Percentiles rank a stretch among this genome's conserved stretches.
phyloP scores from a whole-genome alignment of 148 eudicot species.

The Cornus florida region DNA sequence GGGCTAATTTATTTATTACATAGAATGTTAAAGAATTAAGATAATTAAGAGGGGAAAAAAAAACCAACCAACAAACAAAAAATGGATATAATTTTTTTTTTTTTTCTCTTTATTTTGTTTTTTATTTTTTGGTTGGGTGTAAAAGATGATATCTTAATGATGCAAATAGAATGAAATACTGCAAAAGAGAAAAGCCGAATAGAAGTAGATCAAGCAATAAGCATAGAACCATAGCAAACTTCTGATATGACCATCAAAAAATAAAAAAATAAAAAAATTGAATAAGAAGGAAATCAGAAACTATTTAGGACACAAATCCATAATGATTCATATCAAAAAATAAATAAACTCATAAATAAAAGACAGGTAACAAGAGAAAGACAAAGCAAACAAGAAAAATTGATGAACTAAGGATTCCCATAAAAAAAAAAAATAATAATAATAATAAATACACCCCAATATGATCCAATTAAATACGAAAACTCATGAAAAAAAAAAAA shows the following conservation, averaged over 20 bases:
- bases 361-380: no score
- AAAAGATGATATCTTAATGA: no score
- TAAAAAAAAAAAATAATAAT: no score
- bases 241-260: not conserved
- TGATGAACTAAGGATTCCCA: not conserved
- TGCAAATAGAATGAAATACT: not conserved
- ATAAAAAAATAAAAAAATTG: not conserved
- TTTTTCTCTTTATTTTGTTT: no score
- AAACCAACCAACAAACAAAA: not conserved
- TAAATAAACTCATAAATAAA: no score
- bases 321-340: not conserved
- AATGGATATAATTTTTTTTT: not conserved
- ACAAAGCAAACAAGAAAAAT: not conserved
- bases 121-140: no score
- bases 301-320: not conserved
- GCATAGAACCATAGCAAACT: not conserved
- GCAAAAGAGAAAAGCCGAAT: not conserved
- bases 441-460: no score
- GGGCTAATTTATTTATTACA: not conserved
- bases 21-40: not conserved
- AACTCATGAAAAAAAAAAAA: not conserved
- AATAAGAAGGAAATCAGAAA: not conserved
- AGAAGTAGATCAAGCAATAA: not conserved
- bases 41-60: no score
- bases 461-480: no score